These are phyloP conservation scores for Antrodiella citrinella DNA, from an alignment of 768 basidiomycete genomes.

Conservation along the genomic window DNA sequence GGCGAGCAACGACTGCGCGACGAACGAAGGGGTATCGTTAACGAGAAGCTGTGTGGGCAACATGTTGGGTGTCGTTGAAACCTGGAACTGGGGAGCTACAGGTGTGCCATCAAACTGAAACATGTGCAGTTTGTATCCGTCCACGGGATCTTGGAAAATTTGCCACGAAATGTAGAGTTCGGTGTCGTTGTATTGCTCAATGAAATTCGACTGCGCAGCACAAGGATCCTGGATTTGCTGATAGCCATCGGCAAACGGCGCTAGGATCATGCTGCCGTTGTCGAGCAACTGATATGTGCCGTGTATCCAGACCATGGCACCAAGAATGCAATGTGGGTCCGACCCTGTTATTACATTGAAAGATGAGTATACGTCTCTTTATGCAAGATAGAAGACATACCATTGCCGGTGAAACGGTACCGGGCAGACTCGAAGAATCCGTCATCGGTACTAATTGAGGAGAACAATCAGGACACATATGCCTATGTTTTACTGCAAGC, in stretches of 20 bases:
- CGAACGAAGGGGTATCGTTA: conserved; percentile 34
- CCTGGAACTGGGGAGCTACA: conserved; percentile 58
- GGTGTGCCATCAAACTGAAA: conserved; percentile 75
- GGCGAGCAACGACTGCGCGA: conserved; percentile 8
- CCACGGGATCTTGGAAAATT: conserved; percentile 58
- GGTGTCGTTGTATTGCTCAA: conserved; percentile 74
- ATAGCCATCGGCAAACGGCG: conserved; percentile 78
- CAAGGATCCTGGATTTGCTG: conserved; percentile 96
- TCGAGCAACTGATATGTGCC: conserved; percentile 58
- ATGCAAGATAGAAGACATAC: conserved; percentile 32
- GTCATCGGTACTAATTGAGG: conserved; percentile 53
- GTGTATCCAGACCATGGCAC: conserved; percentile 84
- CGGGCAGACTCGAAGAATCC: conserved; percentile 85
- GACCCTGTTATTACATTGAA: conserved; percentile 40
- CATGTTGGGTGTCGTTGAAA: conserved; percentile 79
- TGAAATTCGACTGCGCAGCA: conserved; percentile 79
- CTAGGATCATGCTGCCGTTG: conserved; percentile 77
- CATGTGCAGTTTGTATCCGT: conserved; percentile 66
- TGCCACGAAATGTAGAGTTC: conserved; percentile 61
- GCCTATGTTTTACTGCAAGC: background rate
- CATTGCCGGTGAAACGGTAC: conserved; percentile 86
- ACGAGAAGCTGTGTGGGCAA: conserved; percentile 64
- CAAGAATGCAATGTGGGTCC: conserved; percentile 83
- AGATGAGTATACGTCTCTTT: background rate
- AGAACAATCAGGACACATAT: too few relatives aligned